Base-by-base conservation (phyloP, 371 early-diverging fungal species). In the Choanephora cucurbitarum region DNA sequence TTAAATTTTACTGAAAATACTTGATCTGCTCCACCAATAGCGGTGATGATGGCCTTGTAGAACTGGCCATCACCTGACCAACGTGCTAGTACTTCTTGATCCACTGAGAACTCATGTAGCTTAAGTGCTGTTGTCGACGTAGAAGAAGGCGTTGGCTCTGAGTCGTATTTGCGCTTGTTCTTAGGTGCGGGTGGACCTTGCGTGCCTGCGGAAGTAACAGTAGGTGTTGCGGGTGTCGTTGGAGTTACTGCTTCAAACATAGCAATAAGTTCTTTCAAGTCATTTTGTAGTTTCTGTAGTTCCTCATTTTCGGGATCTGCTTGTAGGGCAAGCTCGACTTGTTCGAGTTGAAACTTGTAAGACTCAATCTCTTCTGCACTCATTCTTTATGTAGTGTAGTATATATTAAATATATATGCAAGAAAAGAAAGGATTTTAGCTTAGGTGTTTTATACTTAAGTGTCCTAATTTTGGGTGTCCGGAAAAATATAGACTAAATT, bases 291-390 rank as follows among this genome's bases (percentile, higher is more conserved):
- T 54, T 83, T 88, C 58, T 73, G 59, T 40, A 91, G 72, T 62
- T 90, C 91, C 43, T 72, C 70, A 78, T 91, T 90, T 18, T 73
- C 66, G 8, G 91, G 89, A 71, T 90, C 90, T 43, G 73, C 73
- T 24, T 65, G 58, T 39, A 93, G 70, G 0, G 88, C 88, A 62
- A 83, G 76, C 43, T 89, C 86, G 44, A 93, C 88, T 73, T 90
- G 89, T 31, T 85, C 84, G 41, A 90, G 71, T 55, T 88, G 86
- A 56, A 83, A 87, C 49, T 78, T 79, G 63, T 91, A 91, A 14
- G 72, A 63, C 58, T 79, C 82, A 33, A 83, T 72, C 60, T 89
- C 90, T 62, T 80, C 79, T 22, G 73, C 67, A 45, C 60, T 65
- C 65, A 65, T 65, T 28, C n/a, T n/a, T n/a, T n/a, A n/a, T n/a